Evolutionary conservation across 2,329 filamentous ascomycete genomes (phyloP), one percentile per base, ranked within the genome.

Genomic region (Botryotinia convoluta): DNA sequence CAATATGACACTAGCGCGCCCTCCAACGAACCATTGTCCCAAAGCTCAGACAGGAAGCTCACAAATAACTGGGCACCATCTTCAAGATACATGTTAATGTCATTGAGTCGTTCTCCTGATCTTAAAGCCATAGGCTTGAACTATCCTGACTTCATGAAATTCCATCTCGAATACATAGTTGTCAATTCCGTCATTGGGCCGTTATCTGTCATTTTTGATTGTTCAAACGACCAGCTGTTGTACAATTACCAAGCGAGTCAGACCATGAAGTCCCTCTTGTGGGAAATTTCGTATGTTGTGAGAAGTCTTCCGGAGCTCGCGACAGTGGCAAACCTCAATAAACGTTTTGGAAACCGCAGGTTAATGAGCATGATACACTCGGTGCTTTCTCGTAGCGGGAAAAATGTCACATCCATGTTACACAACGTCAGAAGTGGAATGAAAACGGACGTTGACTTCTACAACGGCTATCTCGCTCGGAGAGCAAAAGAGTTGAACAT

Each of bases 401-500:
- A 87, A 72, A 89, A 90, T 69, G 84, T 86, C 9, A 82, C 82
- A 14, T 78, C 81, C 60, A 93, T 97, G 89, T 84, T 93, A 9
- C 86, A 87, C 71, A 89, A 91, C 78, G 84, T 95, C 20, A 83
- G 88, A 18, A 81, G 83, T 1, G 91, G 92, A 1, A 83, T 84
- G 74, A 83, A 85, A 73, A 94, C 93, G 0, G 94, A 97, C 78
- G 88, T 98, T 59, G 89, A 95, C 63, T 97, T 91, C 79, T 88
- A 95, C 77, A 98, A 97, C 81, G 95, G 95, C 0, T 99, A 95
- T 83, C 92, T 99, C 74, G 86, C 97, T 45, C 86, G 85, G 69
- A 87, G 91, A 59, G 96, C 92, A 0, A 86, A 88, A 77, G 88
- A 93, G 80, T 79, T 95, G 74, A 93, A 93, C 1, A 84, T 97